Evolutionary conservation across 164 flowering plant species (phyloP), one percentile per base, ranked within the genome.

Genomic region (Nelumbo lutea): DNA sequence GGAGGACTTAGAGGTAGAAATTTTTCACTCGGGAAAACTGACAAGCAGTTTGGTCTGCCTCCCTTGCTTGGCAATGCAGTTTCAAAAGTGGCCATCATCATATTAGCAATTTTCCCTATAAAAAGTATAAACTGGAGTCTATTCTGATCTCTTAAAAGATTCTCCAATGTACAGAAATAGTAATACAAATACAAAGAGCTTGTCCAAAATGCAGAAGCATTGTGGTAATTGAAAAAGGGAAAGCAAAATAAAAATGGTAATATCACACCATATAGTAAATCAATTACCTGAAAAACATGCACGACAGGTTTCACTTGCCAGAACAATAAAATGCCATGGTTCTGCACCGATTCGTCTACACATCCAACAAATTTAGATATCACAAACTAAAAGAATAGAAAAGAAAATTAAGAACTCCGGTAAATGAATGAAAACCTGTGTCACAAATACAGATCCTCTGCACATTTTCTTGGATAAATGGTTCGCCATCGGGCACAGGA

Each of bases 271-370:
- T 27, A 51, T 8, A 57, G 27, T 6, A 52, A 57, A 38, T 11
- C 27, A 68, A 66, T 75, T 73, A 96, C 99, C 98, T 96, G 98
- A 81, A 83, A 96, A 61, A 89, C 98, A 75, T 96, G 95, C 74
- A 96, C 97, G 64, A 79, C 80, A 52, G 99, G 99, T 73, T 88
- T 89, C 68, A 91, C 98, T 90, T 96, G 98, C 99, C 99, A 96
- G 77, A 96, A 96, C 79, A 96, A 79, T 58, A 96, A 88, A 72
- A 93, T 75, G 42, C 84, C 92, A 71, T 84, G 88, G 62, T 83
- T 86, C 68, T 82, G 83, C 73, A 79, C 83, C 88, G 90, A 83
- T 65, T 88, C 98, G 79, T 96, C 99, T 96, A 64, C 70, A 79
- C 74, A 74, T 27, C 64, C 2, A 59, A 69, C 62, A 59, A 66